These are phyloP conservation scores for Tuber borchii DNA, from an alignment of 495 filamentous ascomycete species.

Conservation along the genomic window DNA sequence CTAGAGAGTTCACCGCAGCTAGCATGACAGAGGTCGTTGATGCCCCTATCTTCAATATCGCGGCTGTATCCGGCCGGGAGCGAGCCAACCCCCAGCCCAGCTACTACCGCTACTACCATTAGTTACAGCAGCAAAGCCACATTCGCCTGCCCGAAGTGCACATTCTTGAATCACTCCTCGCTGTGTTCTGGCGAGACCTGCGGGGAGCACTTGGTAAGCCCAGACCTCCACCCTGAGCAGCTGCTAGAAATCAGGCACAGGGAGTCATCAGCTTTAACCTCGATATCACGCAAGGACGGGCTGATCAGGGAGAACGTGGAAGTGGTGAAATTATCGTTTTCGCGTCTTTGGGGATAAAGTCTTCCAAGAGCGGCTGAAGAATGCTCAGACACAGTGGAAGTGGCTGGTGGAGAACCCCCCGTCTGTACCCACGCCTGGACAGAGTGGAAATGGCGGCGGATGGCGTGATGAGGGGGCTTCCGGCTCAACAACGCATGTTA, in stretches of 20 bases:
- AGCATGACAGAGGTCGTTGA: slow-evolving; percentile 27
- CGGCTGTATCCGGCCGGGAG: slow-evolving; percentile 38
- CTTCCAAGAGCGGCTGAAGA: slow-evolving; percentile 81
- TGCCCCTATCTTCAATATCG: slow-evolving; percentile 35
- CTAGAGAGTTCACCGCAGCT: slow-evolving; percentile 44
- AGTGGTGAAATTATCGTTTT: slow-evolving; percentile 84
- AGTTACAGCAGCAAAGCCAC: slow-evolving; percentile 42
- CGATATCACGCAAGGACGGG: slow-evolving; percentile 37
- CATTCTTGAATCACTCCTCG: slow-evolving; percentile 87
- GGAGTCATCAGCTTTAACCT: slow-evolving; percentile 72
- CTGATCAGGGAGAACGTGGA: slow-evolving; percentile 46
- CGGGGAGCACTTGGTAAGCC: slow-evolving; percentile 63
- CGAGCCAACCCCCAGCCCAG: background rate
- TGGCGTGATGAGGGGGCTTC: slow-evolving; percentile 19
- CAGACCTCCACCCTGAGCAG: slow-evolving; percentile 46
- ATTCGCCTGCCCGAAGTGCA: slow-evolving; percentile 79
- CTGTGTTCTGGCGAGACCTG: slow-evolving; percentile 84
- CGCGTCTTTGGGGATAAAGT: slow-evolving; percentile 79
- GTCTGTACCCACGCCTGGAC: slow-evolving; percentile 66
- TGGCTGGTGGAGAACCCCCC: slow-evolving; percentile 91
- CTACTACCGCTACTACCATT: slow-evolving; percentile 3
- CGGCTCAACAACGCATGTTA: slow-evolving; percentile 34
- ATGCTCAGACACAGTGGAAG: slow-evolving; percentile 85
- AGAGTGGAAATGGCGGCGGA: slow-evolving; percentile 34
- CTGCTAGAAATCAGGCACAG: slow-evolving; percentile 45